phyloP scores from a whole-genome alignment of 768 basidiomycete species.

The Suillus cothurnatus region DNA sequence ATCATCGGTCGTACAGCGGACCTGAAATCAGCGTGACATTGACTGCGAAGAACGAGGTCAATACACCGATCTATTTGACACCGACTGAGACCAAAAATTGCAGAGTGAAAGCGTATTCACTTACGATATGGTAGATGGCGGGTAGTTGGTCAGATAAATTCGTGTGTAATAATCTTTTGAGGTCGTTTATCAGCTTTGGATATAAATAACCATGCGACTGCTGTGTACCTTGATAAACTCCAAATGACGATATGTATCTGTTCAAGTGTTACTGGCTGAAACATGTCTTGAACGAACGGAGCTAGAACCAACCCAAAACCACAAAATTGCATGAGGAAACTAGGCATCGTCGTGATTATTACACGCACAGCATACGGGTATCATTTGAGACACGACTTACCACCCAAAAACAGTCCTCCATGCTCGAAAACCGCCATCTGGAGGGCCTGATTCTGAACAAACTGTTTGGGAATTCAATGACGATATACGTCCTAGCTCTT shows the following conservation, averaged over 20 bases:
- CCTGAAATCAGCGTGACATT: conserved; percentile 42
- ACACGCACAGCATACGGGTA: neutral
- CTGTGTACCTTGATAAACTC: conserved; percentile 34
- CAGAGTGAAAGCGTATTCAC: conserved; percentile 21
- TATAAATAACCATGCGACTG: neutral
- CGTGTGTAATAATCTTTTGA: conserved; percentile 36
- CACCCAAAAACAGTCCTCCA: conserved; percentile 17
- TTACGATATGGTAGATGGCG: conserved; percentile 32
- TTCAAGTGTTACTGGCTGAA: neutral
- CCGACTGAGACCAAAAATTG: conserved; percentile 29
- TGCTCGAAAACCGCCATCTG: conserved; percentile 14
- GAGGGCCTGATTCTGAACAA: neutral
- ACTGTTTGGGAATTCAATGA: neutral
- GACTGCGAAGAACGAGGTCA: conserved; percentile 42
- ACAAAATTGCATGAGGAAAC: conserved; percentile 30
- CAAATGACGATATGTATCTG: conserved; percentile 30
- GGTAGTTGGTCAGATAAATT: conserved; percentile 27
- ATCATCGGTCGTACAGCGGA: conserved; percentile 46
- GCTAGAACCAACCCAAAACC: conserved; percentile 22
- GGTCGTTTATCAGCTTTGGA: conserved; percentile 13
- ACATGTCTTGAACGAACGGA: neutral
- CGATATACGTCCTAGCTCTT: neutral
- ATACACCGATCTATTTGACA: conserved; percentile 41
- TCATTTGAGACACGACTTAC: conserved; percentile 4
- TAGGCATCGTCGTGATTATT: neutral